Conservation (phyloP, 2,329 filamentous ascomycete genomes). For the Pseudopithomyces chartarum region DNA sequence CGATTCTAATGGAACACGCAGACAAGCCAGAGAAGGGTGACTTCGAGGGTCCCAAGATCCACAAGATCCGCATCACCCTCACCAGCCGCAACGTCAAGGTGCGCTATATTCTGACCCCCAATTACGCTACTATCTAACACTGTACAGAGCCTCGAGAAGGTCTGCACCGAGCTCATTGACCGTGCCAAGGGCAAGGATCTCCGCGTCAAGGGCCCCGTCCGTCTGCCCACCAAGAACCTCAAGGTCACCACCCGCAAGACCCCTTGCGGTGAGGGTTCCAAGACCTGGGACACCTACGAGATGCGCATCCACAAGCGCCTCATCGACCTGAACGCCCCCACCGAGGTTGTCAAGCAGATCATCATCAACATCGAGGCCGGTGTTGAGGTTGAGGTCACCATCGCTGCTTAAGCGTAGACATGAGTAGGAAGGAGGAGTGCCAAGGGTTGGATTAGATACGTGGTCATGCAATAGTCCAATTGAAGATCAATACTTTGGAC, state of each 20-base stretch:
- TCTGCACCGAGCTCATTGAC: slow-evolving; percentile 97
- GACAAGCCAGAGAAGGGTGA: slow-evolving; percentile 91
- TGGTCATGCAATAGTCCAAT: slow-evolving; percentile 33
- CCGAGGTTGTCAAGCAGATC: slow-evolving; percentile 96
- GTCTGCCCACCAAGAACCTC: slow-evolving; percentile 95
- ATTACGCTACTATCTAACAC: background rate
- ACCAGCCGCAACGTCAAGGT: slow-evolving; percentile 87
- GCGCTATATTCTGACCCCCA: slow-evolving; percentile 36
- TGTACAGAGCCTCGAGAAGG: slow-evolving; percentile 46
- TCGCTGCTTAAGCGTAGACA: slow-evolving; percentile 68
- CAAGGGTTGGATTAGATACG: slow-evolving; percentile 22
- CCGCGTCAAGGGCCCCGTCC: slow-evolving; percentile 96
- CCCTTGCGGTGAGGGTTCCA: slow-evolving; percentile 98
- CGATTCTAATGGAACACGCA: slow-evolving; percentile 19
- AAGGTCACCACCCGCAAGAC: slow-evolving; percentile 99
- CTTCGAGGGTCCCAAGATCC: slow-evolving; percentile 91
- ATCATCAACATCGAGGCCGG: slow-evolving; percentile 95
- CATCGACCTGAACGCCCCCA: slow-evolving; percentile 97
- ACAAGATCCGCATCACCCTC: slow-evolving; percentile 98
- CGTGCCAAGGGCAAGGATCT: slow-evolving; percentile 98
- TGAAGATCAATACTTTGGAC: slow-evolving; percentile 29
- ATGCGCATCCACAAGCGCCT: slow-evolving; percentile 99
- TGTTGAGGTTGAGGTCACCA: slow-evolving; percentile 92
- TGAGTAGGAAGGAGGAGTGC: slow-evolving; percentile 17
- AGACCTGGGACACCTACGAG: slow-evolving; percentile 99